These are phyloP conservation scores for Trifolium fragiferum DNA, from an alignment of 306 rosid genomes.

Conservation along the genomic window DNA sequence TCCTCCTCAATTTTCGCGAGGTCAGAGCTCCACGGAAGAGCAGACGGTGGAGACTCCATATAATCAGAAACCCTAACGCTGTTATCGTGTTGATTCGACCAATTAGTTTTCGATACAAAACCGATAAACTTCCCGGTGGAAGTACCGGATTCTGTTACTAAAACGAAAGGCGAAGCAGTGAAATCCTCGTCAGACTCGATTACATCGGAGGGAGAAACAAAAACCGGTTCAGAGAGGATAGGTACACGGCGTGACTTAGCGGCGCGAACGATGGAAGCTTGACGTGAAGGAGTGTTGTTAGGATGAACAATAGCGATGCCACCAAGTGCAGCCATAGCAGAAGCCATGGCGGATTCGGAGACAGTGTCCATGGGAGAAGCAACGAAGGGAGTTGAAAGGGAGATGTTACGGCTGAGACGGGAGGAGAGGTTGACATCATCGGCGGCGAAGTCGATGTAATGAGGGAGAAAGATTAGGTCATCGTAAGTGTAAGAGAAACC, in stretches of 20 bases:
- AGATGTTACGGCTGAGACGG: constrained; percentile 61
- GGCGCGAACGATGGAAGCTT: constrained; percentile 61
- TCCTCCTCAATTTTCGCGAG: constrained; percentile 38
- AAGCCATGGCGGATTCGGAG: constrained; percentile 78
- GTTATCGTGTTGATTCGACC: constrained; percentile 49
- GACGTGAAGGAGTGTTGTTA: constrained; percentile 54
- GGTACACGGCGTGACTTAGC: constrained; percentile 84
- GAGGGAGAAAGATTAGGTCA: constrained; percentile 89
- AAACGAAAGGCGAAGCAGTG: constrained; percentile 50
- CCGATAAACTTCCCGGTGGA: constrained; percentile 60
- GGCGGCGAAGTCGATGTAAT: constrained; percentile 86
- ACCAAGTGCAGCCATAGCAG: constrained; percentile 81
- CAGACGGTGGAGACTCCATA: constrained; percentile 48
- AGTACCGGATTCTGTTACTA: constrained; percentile 68
- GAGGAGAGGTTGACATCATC: constrained; percentile 68
- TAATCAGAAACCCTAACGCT: constrained; percentile 52
- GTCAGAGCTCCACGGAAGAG: constrained; percentile 59
- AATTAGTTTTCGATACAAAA: constrained; percentile 57
- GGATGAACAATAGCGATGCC: constrained; percentile 76
- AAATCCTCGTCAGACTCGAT: constrained; percentile 56
- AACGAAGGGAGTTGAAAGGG: constrained; percentile 69
- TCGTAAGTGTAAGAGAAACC: constrained; percentile 95
- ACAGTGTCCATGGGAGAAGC: constrained; percentile 99
- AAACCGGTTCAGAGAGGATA: constrained; percentile 61
- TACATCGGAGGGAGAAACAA: constrained; percentile 52